Evolutionary conservation across 2,329 filamentous ascomycete species (phyloP).

Genomic region (Sporothrix globosa): DNA sequence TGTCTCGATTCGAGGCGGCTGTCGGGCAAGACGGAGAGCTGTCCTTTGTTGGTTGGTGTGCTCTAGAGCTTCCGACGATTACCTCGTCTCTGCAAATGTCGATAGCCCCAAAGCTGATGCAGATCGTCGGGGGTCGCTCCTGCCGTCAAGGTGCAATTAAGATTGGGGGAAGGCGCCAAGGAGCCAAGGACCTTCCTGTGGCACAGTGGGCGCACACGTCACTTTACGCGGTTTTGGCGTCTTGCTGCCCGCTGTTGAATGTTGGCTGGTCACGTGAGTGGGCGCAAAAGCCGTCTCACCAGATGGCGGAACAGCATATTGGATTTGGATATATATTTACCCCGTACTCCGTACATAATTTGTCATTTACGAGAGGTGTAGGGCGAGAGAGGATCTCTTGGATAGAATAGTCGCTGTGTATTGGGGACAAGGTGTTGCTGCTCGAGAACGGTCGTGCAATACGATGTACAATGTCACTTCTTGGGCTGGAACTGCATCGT

Average conservation of each 20-base stretch:
- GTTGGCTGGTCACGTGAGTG: conserved; percentile 8
- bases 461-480: too few species aligned
- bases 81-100: neutral
- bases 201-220: conserved; percentile 13
- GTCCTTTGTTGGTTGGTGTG: neutral
- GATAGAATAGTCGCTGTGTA: too few species aligned
- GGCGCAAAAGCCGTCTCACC: neutral
- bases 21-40: neutral
- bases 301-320: neutral
- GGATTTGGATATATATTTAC: too few species aligned
- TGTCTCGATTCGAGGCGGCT: neutral
- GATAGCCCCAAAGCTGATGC: neutral
- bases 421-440: too few species aligned
- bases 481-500: too few species aligned
- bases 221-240: conserved; percentile 27
- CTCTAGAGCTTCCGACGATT: neutral
- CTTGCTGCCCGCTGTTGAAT: neutral
- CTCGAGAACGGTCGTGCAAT: too few species aligned
- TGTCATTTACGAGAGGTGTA: too few species aligned
- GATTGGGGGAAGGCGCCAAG: neutral
- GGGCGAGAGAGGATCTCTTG: too few species aligned
- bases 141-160: conserved; percentile 6
- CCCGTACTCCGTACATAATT: too few species aligned
- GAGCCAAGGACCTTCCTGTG: neutral
- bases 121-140: neutral